Base-by-base conservation (phyloP, 768 basidiomycete species). In the Mycena olivaceomarginata region DNA sequence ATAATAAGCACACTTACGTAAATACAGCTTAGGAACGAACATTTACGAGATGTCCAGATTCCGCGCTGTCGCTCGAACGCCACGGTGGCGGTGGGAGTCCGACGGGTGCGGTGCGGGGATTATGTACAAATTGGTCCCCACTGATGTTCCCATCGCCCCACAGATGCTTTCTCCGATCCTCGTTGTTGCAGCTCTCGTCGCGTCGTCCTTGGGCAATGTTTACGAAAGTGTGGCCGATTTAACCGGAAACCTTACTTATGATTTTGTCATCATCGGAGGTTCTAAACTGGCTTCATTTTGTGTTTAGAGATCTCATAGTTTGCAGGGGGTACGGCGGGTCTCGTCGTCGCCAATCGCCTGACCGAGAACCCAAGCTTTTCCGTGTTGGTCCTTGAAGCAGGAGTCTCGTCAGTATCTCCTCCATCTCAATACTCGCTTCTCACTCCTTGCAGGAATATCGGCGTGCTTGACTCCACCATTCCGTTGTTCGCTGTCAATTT, bases 251-350 rank as follows among this genome's bases (percentile, higher is more conserved):
- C 67, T 68, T 51, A 18, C 37, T 11, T 68, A 68, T 56, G 67
- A 68, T n/a, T 68, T 68, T 51, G 39, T 68, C 18, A 41, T 68
- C 31, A 20, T 56, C 37, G 67, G 67, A 53, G 67, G 67, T 68
- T n/a, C 45, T 46, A 64, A n/a, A 6, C 18, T 46, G 18, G 40
- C 62, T 64, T 31, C 31, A 31, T 31, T 31, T 31, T 31, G 31
- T 31, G 31, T 31, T 31, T 31, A 31, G 31, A 31, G 31, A 31
- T 31, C 31, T 31, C 31, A 31, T 31, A 31, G 31, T 31, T 31
- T 31, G 31, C 31, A 31, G 31, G 31, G 31, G 31, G 31, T 31
- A 31, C 31, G 31, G 31, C 67, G 18, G 46, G 48, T 4, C 22
- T 31, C 31, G 31, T 31, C 31, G 31, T 31, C 31, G 31, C 31